Base-by-base conservation (phyloP, 257 asterid species). In the Hygrophila difformis region DNA sequence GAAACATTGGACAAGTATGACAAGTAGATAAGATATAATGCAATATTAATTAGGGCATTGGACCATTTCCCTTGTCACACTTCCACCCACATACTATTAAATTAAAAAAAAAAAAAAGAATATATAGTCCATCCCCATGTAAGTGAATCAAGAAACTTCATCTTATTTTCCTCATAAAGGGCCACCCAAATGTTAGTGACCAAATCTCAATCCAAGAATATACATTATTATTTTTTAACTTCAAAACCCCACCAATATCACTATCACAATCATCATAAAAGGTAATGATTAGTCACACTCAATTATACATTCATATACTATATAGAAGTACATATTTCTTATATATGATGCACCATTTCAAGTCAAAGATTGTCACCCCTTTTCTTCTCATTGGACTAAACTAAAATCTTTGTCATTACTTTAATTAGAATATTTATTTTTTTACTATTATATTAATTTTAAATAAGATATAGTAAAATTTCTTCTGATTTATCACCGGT, bases 41-140 rank as follows among this genome's bases (percentile, higher is more conserved):
- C n/a, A n/a, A n/a, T n/a, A n/a, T n/a, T 41, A 19, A 20, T n/a
- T 50, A 17, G 51, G n/a, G 12, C 13, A 57, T 66, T 64, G 70
- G 75, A 11, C 70, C 67, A 31, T 2, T 45, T 50, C 42, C 59
- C 49, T 35, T 63, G 80, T 74, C 74, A 74, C 76, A 49, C 56
- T 71, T 74, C 80, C 80, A 74, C 83, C 73, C 59, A 62, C 59
- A 62, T 36, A 18, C n/a, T n/a, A n/a, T n/a, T n/a, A n/a, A n/a
- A n/a, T n/a, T n/a, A n/a, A n/a, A n/a, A n/a, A n/a, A n/a, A n/a
- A n/a, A n/a, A n/a, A n/a, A n/a, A n/a, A n/a, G n/a, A 46, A 26
- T 13, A 67, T 53, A 14, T 7, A 29, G 17, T 5, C 8, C 7
- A 26, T 26, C 31, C n/a, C n/a, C 4, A 26, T 26, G 31, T 26